phyloP scores from a whole-genome alignment of 2,329 filamentous ascomycete species.

The Drechmeria coniospora region DNA sequence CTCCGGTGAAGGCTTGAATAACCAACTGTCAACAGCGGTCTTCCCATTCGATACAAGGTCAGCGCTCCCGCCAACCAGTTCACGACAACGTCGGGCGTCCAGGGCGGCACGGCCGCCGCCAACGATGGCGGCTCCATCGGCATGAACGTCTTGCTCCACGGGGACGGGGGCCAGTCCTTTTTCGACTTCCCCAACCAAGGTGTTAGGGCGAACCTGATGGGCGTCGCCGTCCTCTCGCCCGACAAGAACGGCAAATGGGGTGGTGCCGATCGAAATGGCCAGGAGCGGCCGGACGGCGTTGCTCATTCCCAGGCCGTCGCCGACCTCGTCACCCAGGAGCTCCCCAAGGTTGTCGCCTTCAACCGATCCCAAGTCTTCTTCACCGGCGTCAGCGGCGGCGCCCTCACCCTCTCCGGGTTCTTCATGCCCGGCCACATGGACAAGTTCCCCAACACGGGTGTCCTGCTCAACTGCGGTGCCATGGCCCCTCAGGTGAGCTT shows the following conservation, averaged over 20 bases:
- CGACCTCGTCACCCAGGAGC: constrained; percentile 30
- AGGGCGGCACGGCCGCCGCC: constrained; percentile 22
- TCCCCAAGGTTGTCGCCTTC: constrained; percentile 38
- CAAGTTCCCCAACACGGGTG: constrained; percentile 32
- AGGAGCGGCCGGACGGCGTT: constrained; percentile 37
- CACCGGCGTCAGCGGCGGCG: constrained; percentile 40
- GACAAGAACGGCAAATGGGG: constrained; percentile 43
- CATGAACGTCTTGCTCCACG: constrained; percentile 42
- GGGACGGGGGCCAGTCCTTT: constrained; percentile 43
- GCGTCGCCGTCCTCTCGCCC: constrained; percentile 37
- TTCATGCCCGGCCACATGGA: constrained; percentile 41
- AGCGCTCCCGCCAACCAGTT: constrained; percentile 39
- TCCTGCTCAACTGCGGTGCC: constrained; percentile 40
- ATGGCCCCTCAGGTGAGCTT: constrained; percentile 37
- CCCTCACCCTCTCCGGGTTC: constrained; percentile 37
- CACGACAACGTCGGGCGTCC: constrained; percentile 30
- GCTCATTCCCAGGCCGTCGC: constrained; percentile 40
- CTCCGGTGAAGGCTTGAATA: no score
- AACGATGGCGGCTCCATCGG: constrained; percentile 23
- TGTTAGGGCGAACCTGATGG: constrained; percentile 33
- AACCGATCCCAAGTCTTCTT: constrained; percentile 37
- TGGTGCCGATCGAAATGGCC: constrained; percentile 27
- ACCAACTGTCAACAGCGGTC: constrained; percentile 29
- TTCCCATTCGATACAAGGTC: constrained; percentile 39
- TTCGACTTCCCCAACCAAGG: constrained; percentile 42